Base-by-base conservation (phyloP, 2,329 filamentous ascomycete genomes). In the Trichoderma breve region DNA sequence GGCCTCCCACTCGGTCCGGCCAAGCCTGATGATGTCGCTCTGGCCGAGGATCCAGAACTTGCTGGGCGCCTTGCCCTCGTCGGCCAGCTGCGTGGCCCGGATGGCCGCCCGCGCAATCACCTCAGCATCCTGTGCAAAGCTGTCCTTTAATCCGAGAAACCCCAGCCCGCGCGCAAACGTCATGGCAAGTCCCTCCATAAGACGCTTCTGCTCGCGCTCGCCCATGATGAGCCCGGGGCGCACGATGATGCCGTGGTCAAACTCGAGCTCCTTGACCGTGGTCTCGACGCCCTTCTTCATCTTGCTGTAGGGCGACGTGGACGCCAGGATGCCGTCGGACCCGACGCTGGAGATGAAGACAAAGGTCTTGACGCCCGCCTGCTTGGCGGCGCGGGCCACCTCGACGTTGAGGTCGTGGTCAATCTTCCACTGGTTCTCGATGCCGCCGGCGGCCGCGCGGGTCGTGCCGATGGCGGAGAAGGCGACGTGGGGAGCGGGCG, bases 221-320 rank as follows among this genome's bases (percentile, higher is more conserved):
- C 95, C 95, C 2, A 94, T 80, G 76, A 98, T 92, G 73, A 94
- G 74, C 0, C 93, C 95, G 0, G 95, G 95, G 58, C 90, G 81
- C 26, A 91, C 63, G 69, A 98, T 91, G 70, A 97, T 87, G 5
- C 90, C 91, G 75, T 92, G 89, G 64, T 95, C 92, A 78, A 97
- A 97, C 5, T 84, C 91, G 4, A 95, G 82, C 55, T 83, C 88
- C 79, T 89, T 88, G 73, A 97, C 87, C 18, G 89, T 85, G 39
- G 97, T 92, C 80, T 98, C 95, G 53, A 97, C 89, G 76, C 96
- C 93, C 28, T 89, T 90, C 85, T 98, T 98, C 93, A 98, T 96
- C 80, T 84, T 74, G 83, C 89, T 74, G 82, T 86, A 82, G 77
- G 85, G 82, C 79, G 88, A n/a, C 83, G 85, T 65, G 81, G 82